Base-by-base conservation (phyloP, 306 rosid species). In the Astragalus membranaceus region DNA sequence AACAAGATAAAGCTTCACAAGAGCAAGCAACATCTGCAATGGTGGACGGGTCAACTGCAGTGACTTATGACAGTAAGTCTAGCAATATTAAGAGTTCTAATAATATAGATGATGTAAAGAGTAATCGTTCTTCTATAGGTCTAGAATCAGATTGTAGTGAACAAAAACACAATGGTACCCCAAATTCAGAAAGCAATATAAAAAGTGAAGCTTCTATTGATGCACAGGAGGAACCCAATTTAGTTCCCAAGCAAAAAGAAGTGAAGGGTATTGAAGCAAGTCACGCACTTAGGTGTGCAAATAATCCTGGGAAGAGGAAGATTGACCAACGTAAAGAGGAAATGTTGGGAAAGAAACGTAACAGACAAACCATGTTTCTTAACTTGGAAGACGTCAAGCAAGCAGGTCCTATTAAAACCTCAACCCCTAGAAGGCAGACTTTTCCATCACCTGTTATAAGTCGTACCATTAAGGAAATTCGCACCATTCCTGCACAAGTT, bases 341-440 rank as follows among this genome's bases (percentile, higher is more conserved):
- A 76, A 94, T 90, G 88, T 78, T 91, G 73, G 99, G 99, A 66
- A 94, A 88, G 92, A 94, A 94, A 62, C 97, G 99, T 10, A 91
- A 63, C 74, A 91, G 99, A 64, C 96, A 88, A 84, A 94, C 97
- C 49, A 75, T 94, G 92, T 89, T 88, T 82, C 97, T 94, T 72
- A 91, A 94, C 79, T 78, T 94, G 79, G 99, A 94, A 80, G 99
- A 94, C 77, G 99, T 91, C 64, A 94, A 88, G 82, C 85, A 88
- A 85, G 99, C 95, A 46, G 97, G 96, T 46, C 84, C 97, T 52
- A 88, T 91, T 11, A 94, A 94, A 85, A 80, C 92, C 72, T 87
- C 96, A 67, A 94, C 97, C 0, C 99, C 99, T 1, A 85, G 95
- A 82, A 94, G 99, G 73, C 96, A 90, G 73, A 10, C 84, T 54